These are phyloP conservation scores for Salvia miltiorrhiza DNA, from an alignment of 257 asterid genomes.

Conservation along the genomic window DNA sequence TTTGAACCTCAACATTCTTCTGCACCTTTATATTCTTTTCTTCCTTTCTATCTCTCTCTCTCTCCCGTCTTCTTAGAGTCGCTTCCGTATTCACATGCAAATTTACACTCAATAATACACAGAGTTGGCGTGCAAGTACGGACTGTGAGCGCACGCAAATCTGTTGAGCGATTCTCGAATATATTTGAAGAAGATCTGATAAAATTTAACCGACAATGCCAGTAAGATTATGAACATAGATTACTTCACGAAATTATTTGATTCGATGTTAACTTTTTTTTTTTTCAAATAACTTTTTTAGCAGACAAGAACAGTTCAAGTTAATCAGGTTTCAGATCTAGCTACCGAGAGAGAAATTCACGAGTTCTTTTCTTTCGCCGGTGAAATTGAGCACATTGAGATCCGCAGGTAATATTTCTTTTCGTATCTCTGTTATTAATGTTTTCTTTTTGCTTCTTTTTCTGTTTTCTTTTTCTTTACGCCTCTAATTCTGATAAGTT, in stretches of 20 bases:
- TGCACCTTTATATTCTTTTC: constrained; percentile 3
- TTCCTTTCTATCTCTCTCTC: constrained; percentile 6
- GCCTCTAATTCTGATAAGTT: neutral
- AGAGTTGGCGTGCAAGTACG: neutral
- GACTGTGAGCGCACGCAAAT: neutral
- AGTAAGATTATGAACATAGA: constrained; percentile 33
- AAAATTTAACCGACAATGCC: constrained; percentile 45
- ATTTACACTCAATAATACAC: constrained; percentile 1
- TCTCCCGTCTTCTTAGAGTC: neutral
- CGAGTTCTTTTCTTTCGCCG: constrained; percentile 95
- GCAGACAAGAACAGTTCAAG: constrained; percentile 67
- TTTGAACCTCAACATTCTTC: constrained; percentile 29
- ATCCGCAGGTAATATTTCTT: constrained; percentile 52
- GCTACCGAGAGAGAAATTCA: constrained; percentile 86
- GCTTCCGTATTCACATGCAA: constrained; percentile 10
- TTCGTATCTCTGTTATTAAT: neutral
- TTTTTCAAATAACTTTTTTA: neutral
- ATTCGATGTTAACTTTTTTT: neutral
- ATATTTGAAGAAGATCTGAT: constrained; percentile 21
- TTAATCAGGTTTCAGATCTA: constrained; percentile 77
- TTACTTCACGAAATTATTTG: neutral
- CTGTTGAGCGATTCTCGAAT: neutral
- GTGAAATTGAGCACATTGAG: constrained; percentile 83
- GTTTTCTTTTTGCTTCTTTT: too few relatives aligned
- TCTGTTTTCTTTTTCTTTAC: neutral